Percentiles rank a stretch among this genome's conserved stretches.
These are phyloP conservation scores for Mycocentrospora acerina DNA, from an alignment of 2,329 filamentous ascomycete genomes.

Conservation along the genomic window DNA sequence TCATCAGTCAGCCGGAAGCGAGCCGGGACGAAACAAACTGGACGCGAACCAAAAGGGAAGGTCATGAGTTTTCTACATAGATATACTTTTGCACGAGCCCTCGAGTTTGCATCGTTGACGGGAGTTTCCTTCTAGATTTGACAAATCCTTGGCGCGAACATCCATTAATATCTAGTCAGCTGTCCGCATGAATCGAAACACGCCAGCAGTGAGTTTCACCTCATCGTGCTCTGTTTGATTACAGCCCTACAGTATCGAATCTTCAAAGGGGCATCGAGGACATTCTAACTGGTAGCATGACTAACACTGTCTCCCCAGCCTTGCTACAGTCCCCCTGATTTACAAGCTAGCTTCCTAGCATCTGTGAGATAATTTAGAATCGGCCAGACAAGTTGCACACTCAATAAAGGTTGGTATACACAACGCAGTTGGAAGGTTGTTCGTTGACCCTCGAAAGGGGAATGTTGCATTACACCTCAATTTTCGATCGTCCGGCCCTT, in stretches of 20 bases:
- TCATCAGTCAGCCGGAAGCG: constrained; percentile 36
- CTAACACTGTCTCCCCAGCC: constrained; percentile 1
- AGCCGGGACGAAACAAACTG: constrained; percentile 16
- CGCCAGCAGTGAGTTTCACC: constrained; percentile 6
- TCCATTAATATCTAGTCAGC: constrained; percentile 1
- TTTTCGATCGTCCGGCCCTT: too few species aligned
- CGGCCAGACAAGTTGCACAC: too few species aligned
- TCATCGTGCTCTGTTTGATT: constrained; percentile 8
- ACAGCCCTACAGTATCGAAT: constrained; percentile 2
- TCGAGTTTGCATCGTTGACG: neutral
- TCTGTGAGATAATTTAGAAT: too few species aligned
- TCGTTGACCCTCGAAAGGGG: too few species aligned
- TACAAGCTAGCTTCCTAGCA: too few species aligned
- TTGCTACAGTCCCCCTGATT: neutral
- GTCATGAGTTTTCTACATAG: too few species aligned
- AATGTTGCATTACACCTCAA: too few species aligned
- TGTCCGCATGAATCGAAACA: constrained; percentile 4
- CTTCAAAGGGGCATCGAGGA: constrained; percentile 1
- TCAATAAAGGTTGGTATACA: too few species aligned
- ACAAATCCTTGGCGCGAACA: constrained; percentile 1
- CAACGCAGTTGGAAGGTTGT: too few species aligned
- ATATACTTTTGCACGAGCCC: too few species aligned
- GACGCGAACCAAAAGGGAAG: constrained; percentile 6
- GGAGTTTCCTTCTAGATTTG: neutral
- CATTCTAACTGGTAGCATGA: too few species aligned